Evolutionary conservation across 441 rosid species (phyloP).

Genomic region (Capsella rubella): DNA sequence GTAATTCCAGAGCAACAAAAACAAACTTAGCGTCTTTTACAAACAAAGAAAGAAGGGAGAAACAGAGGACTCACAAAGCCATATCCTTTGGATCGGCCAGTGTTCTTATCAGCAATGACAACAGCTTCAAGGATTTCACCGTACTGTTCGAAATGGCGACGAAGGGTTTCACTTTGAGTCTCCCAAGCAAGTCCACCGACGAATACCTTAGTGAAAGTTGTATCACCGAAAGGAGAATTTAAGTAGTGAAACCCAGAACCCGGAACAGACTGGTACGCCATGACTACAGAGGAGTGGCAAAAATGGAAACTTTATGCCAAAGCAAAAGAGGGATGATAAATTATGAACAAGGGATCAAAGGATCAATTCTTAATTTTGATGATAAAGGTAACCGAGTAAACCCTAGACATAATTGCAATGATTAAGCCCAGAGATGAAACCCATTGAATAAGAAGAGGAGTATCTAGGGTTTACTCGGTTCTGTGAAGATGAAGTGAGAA

Average conservation of each 20-base stretch:
- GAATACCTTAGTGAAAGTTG: constrained; percentile 89
- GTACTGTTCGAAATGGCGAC: constrained; percentile 79
- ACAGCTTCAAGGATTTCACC: constrained; percentile 96
- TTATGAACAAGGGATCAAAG: constrained; percentile 7
- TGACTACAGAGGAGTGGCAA: constrained; percentile 34
- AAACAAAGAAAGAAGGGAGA: constrained; percentile 16
- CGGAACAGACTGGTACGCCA: constrained; percentile 79
- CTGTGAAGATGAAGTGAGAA: background rate
- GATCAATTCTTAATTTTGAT: constrained; percentile 25
- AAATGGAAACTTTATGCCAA: constrained; percentile 39
- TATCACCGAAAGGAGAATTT: constrained; percentile 92
- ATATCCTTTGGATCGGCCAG: constrained; percentile 96
- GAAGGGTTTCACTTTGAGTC: constrained; percentile 86
- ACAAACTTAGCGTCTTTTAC: background rate
- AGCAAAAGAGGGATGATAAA: background rate
- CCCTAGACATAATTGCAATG: constrained; percentile 39
- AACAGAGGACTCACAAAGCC: constrained; percentile 83
- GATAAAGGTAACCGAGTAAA: constrained; percentile 38
- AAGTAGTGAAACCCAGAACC: constrained; percentile 71
- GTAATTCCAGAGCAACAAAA: constrained; percentile 5
- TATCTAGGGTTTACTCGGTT: constrained; percentile 45
- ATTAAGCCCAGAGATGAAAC: constrained; percentile 17
- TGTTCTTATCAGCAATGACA: constrained; percentile 89
- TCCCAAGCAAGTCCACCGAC: constrained; percentile 99
- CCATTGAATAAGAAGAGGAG: background rate